Conservation (phyloP, 1,139 yeast species). For the Suhomyces chickasaworum region DNA sequence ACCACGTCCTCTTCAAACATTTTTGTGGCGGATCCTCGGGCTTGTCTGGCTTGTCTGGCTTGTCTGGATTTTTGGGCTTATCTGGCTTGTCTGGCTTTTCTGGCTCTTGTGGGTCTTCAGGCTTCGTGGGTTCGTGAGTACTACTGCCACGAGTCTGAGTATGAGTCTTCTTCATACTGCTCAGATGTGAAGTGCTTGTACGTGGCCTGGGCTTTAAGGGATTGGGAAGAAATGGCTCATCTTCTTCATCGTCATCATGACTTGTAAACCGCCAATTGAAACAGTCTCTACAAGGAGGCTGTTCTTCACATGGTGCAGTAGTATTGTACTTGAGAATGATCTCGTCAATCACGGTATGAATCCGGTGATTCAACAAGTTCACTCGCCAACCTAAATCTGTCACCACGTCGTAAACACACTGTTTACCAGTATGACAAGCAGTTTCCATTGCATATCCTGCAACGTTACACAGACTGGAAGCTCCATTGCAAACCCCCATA, state of each 20-base stretch:
- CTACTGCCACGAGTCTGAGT: constrained; percentile 3
- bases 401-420: constrained; percentile 89
- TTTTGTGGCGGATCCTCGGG: constrained; percentile 30
- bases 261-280: constrained; percentile 84
- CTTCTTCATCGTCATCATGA: constrained; percentile 46
- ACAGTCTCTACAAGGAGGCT: constrained; percentile 86
- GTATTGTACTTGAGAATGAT: constrained; percentile 70
- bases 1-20: constrained; percentile 49
- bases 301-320: constrained; percentile 72
- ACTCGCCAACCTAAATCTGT: constrained; percentile 91
- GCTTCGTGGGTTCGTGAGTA: constrained; percentile 8
- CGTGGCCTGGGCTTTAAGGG: constrained; percentile 28
- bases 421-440: constrained; percentile 88
- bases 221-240: constrained; percentile 42
- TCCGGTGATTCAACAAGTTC: constrained; percentile 82
- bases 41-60: constrained; percentile 3
- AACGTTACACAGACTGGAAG: constrained; percentile 82
- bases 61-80: constrained; percentile 13
- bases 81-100: constrained; percentile 1
- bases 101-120: constrained; percentile 6
- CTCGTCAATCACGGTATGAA: constrained; percentile 88
- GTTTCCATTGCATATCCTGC: constrained; percentile 99
- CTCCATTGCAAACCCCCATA: constrained; percentile 97
- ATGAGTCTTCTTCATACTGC: neutral
- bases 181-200: neutral